Evolutionary conservation across 1,139 yeast species (phyloP), one percentile per base, ranked within the genome.

Genomic region (Yamadazyma blattariae): DNA sequence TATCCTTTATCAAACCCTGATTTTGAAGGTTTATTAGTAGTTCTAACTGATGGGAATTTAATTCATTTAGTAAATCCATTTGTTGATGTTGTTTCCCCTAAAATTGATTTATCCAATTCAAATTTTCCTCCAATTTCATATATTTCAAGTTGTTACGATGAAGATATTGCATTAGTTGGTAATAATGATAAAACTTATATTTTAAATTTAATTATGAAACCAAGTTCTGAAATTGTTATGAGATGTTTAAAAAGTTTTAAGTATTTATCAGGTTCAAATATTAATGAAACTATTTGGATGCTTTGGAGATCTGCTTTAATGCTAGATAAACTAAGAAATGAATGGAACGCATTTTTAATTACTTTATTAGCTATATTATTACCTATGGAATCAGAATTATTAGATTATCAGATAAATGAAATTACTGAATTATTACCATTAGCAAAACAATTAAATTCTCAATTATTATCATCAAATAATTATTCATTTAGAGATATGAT

Each of bases 11-110:
- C 47, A 14, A 57, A 61, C 32, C 35, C 52, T 2, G 45, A 46
- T 1, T 63, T 64, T 40, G 63, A 61, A 7, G 79, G 79, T 1
- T 62, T 58, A 46, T 58, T 75, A n/a, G 54, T 72, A 2, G 57
- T 62, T 4, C 52, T 71, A 10, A 59, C 59, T 14, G 62, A 63
- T 10, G 52, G 53, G 3, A 47, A 55, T 7, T 51, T 55, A 3
- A 34, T 82, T 15, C 61, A 62, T 12, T 50, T 87, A 5, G 69
- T 76, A 27, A 81, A 86, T 45, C 95, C 95, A 1, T 82, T 85
- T 45, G 59, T 80, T 9, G 75, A 77, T 21, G 52, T 84, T 2
- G 55, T 56, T 4, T 76, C 92, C 0, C 40, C 48, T 4, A 40
- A 44, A 9, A 59, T 76, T 7, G 43, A 47, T 17, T 34, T 59